Evolutionary conservation across 495 filamentous ascomycete species (phyloP), one percentile per base, ranked within the genome.

Genomic region (Xylaria longipes): DNA sequence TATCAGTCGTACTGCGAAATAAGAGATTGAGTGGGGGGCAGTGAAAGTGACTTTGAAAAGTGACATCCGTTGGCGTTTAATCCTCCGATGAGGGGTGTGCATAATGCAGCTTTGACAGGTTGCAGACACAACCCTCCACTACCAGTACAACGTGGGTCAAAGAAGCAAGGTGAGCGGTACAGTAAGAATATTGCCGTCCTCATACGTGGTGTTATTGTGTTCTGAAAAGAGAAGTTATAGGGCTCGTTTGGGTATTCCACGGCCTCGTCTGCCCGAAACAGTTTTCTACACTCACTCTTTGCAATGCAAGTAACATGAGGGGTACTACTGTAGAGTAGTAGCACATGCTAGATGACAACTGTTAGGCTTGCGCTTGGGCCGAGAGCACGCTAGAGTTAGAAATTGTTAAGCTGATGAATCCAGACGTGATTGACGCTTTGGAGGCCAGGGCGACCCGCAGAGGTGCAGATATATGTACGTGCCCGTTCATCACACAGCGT

Each of bases 11-110:
- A 67, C 17, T 33, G 22, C 43, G 43, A 37, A 14, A 45, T 25
- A 66, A 52, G 29, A 52, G 31, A n/a, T 31, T 45, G 25, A 52
- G 63, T 52, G 63, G 63, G 63, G 63, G 45, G 29, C 3, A 20
- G 22, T 17, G 4, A 15, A 35, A 58, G 56, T 33, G 31, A 33
- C 11, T 12, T 54, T 52, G 27, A 50, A 50, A 54, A 54, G 31
- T 46, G 75, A 80, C 69, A 82, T 62, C 83, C 76, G 71, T 83
- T 81, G 43, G 74, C 46, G 56, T 43, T 43, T 43, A 78, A 76
- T 45, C 52, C 41, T 56, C 79, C 77, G 58, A 77, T 74, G 20
- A 82, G 75, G 70, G 72, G 71, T 70, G 68, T 70, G 68, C 68
- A 70, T 70, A 64, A 70, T 70, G 68, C 68, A 70, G 15, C 68